Percentiles rank a stretch among this genome's conserved stretches.
Evolutionary conservation across 176 grass and related monocot species (phyloP).

Genomic region (Rhynchospora tenuis): DNA sequence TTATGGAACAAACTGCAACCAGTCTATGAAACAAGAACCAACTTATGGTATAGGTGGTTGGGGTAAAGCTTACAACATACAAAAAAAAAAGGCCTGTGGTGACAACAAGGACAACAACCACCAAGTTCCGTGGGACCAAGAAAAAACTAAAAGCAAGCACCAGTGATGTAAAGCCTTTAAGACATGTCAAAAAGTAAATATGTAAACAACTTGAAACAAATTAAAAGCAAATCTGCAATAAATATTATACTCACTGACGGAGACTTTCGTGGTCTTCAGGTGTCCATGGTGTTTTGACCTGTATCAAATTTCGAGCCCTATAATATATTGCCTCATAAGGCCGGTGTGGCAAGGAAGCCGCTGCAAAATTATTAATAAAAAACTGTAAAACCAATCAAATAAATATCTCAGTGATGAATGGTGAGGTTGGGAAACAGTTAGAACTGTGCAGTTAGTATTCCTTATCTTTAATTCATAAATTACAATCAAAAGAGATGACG

Average conservation of each 20-base stretch:
- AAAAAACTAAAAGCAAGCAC: background rate
- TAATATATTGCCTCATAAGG: slow-evolving; percentile 20
- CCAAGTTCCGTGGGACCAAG: too few species aligned
- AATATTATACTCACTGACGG: slow-evolving; percentile 30
- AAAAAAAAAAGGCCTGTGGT: too few species aligned
- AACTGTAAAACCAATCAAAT: background rate
- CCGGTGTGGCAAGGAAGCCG: slow-evolving; percentile 50
- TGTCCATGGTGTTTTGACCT: slow-evolving; percentile 45
- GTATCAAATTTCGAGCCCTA: slow-evolving; percentile 42
- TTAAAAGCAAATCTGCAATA: background rate
- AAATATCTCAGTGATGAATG: background rate
- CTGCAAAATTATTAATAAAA: slow-evolving; percentile 33
- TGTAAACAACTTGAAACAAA: background rate
- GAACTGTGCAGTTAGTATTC: background rate
- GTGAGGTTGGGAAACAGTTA: background rate
- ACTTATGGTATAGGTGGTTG: too few species aligned
- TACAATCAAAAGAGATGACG: background rate
- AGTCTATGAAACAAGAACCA: too few species aligned
- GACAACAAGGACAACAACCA: too few species aligned
- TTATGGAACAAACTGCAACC: too few species aligned
- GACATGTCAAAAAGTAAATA: background rate
- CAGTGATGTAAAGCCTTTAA: background rate
- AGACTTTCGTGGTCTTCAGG: slow-evolving; percentile 48
- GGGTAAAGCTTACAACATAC: too few species aligned
- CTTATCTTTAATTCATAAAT: background rate